phyloP scores from a whole-genome alignment of 2,329 filamentous ascomycete genomes.

The Stromatinia cepivora region DNA sequence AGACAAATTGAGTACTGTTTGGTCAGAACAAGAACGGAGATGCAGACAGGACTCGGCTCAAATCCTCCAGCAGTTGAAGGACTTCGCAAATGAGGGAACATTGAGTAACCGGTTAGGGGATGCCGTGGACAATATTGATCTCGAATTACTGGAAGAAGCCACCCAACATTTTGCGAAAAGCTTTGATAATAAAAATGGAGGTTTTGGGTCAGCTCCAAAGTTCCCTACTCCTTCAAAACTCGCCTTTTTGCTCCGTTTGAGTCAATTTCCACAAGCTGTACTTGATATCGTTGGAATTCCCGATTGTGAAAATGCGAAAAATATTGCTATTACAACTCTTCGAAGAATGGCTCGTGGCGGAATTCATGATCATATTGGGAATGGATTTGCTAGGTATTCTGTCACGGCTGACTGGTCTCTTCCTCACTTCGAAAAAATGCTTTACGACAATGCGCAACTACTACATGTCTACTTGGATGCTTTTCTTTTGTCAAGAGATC shows the following conservation, averaged over 20 bases:
- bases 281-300: conserved; percentile 82
- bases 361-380: conserved; percentile 73
- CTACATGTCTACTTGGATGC: conserved; percentile 83
- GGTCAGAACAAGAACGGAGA: conserved; percentile 80
- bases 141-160: conserved; percentile 90
- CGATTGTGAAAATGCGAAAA: conserved; percentile 70
- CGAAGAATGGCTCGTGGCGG: conserved; percentile 73
- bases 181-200: conserved; percentile 77
- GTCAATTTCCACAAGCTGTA: conserved; percentile 69
- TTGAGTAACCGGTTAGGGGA: conserved; percentile 48
- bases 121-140: conserved; percentile 70
- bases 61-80: conserved; percentile 75
- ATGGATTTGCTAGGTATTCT: conserved; percentile 82
- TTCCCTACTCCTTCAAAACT: conserved; percentile 88
- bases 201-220: conserved; percentile 80
- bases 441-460: conserved; percentile 88
- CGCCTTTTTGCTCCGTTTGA: conserved; percentile 75
- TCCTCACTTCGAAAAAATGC: conserved; percentile 96
- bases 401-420: conserved; percentile 90
- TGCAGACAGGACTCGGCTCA: conserved; percentile 82
- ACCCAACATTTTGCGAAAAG: conserved; percentile 76
- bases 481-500: conserved; percentile 59
- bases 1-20: conserved; percentile 71
- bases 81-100: conserved; percentile 87
- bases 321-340: conserved; percentile 80